A percentile compares a stretch with the other conserved stretches of the same genome.
Evolutionary conservation across 306 rosid species (phyloP).

Genomic region (Acacia melanoxylon): DNA sequence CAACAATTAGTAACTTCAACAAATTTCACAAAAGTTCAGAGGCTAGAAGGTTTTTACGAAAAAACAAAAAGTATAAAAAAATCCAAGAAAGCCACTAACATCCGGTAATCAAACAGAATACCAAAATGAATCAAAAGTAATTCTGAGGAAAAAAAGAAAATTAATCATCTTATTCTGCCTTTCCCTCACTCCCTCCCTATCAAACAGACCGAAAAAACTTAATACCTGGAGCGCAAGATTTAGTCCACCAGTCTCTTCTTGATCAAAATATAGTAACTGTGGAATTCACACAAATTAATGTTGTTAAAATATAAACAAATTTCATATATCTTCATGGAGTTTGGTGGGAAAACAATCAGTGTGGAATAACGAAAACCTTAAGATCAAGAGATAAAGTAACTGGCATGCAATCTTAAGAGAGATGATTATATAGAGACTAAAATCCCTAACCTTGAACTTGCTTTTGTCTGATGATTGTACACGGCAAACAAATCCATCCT

Average conservation of each 20-base stretch:
- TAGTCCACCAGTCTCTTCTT: slow-evolving; percentile 79
- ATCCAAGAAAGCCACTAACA: neutral
- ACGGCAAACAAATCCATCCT: slow-evolving; percentile 90
- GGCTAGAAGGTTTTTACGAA: neutral
- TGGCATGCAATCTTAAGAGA: slow-evolving; percentile 16
- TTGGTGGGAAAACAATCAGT: neutral
- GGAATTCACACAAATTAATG: slow-evolving; percentile 1
- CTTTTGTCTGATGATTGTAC: slow-evolving; percentile 94
- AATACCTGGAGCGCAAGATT: slow-evolving; percentile 93
- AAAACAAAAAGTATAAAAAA: neutral
- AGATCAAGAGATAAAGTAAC: slow-evolving; percentile 9
- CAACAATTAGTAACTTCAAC: slow-evolving; percentile 24
- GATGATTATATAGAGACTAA: slow-evolving; percentile 5
- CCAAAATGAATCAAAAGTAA: neutral
- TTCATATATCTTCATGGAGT: neutral
- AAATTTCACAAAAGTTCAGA: slow-evolving; percentile 29
- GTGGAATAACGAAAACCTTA: slow-evolving; percentile 4
- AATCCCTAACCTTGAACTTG: slow-evolving; percentile 84
- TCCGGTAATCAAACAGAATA: slow-evolving; percentile 2
- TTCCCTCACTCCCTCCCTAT: neutral
- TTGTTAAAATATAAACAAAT: neutral
- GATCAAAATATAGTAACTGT: slow-evolving; percentile 89
- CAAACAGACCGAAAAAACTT: slow-evolving; percentile 15
- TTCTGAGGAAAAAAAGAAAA: neutral
- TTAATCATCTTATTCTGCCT: neutral